Evolutionary conservation across 768 basidiomycete genomes (phyloP), one percentile per base, ranked within the genome.

Genomic region (Xanthoconium purpureum): DNA sequence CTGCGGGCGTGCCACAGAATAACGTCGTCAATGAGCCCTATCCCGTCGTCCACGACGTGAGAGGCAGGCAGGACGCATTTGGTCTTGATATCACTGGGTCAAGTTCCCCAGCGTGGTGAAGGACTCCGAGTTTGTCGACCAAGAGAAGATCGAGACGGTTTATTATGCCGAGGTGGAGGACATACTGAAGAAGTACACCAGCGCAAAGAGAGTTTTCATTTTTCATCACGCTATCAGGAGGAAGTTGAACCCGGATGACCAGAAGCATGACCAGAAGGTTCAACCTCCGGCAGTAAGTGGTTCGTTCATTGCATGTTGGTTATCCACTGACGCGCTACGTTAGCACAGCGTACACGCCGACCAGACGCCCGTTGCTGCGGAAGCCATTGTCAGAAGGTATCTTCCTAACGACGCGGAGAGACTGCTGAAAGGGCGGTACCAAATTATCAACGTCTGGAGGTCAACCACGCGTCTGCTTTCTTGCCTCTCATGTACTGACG

Each of bases 381-480:
- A 56, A 24, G 24, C 24, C 24, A 2, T 24, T 24, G 24, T 24
- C 40, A 47, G 40, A 28, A n/a, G 9, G 6, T 55, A 74, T 39
- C 68, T 73, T 15, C 67, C 65, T 11, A 73, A 66, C 20, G 77
- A 78, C 5, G 78, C 74, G 2, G 74, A 75, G 46, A 70, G 72
- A n/a, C 66, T 79, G 14, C 67, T 77, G 52, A 66, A 73, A 55
- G 67, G 68, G 2, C 72, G 76, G 29, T 66, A 69, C 37, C 76
- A 71, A 50, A 73, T 78, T 57, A 75, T 78, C 60, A 78, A 78
- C 58, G 69, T 77, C 45, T 78, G 76, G 77, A 74, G 12, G 12
- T 35, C 33, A 35, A 35, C 33, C 33, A 35, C 9, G 12, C 33
- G 33, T 35, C 33, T 35, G 33, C 33, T 35, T 12, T 35, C 33